A percentile compares a stretch with the other conserved stretches of the same genome.
phyloP scores from a whole-genome alignment of 83 land plant genomes.

The Larix sibirica region DNA sequence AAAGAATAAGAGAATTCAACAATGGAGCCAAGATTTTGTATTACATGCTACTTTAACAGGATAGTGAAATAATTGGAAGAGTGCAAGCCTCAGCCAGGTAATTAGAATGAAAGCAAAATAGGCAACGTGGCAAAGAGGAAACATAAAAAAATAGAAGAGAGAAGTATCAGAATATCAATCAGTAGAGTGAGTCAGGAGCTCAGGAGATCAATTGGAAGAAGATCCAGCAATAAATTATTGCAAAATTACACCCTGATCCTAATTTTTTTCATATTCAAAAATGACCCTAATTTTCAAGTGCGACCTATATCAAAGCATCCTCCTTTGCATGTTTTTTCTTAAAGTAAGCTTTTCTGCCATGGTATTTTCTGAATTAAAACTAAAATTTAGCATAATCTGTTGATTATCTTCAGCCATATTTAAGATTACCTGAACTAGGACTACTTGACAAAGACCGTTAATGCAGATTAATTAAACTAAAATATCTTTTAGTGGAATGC shows the following conservation, averaged over 20 bases:
- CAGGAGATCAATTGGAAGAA: not conserved
- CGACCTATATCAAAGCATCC: not conserved
- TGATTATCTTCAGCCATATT: not conserved
- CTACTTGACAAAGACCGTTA: not conserved
- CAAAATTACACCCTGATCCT: not conserved
- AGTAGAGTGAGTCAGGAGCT: not conserved
- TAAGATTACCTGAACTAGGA: not conserved
- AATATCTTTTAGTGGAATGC: too few species aligned
- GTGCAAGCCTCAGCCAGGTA: not conserved
- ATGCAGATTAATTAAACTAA: too few species aligned
- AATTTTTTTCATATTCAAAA: not conserved
- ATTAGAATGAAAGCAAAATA: conserved; percentile 7
- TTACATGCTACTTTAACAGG: not conserved
- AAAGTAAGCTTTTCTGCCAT: not conserved
- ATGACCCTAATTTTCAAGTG: not conserved
- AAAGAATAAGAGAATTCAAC: not conserved
- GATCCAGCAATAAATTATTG: not conserved
- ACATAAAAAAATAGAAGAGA: not conserved
- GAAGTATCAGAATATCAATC: not conserved
- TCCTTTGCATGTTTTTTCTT: not conserved
- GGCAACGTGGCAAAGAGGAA: not conserved
- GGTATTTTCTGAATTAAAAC: not conserved
- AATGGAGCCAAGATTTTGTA: not conserved
- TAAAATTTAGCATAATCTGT: not conserved
- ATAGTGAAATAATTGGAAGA: not conserved